Evolutionary conservation across 305 asterid genomes (phyloP).

Genomic region (Euphrasia arctica): DNA sequence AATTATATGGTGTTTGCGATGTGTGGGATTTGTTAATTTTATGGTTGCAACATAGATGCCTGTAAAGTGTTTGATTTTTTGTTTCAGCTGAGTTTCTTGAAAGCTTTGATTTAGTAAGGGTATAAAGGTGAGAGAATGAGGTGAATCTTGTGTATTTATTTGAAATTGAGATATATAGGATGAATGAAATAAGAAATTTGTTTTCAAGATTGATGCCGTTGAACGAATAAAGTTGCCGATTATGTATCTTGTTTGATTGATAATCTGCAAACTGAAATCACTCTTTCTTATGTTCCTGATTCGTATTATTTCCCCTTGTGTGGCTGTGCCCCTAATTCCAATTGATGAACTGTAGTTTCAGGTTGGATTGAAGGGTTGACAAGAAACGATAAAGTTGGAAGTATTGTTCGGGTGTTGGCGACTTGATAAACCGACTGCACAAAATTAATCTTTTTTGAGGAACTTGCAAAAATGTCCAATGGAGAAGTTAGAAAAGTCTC

Average conservation of each 20-base stretch:
- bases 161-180: background rate
- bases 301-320: background rate
- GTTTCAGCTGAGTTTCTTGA: background rate
- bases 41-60: background rate
- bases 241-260: slow-evolving; percentile 4
- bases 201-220: background rate
- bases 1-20: slow-evolving; percentile 3
- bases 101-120: background rate
- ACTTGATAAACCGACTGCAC: slow-evolving; percentile 18
- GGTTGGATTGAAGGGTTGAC: slow-evolving; percentile 20
- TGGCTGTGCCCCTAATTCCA: background rate
- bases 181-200: background rate
- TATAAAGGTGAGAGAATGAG: slow-evolving; percentile 8
- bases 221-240: background rate
- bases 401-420: slow-evolving; percentile 16
- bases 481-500: slow-evolving; percentile 35
- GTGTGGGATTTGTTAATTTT: slow-evolving; percentile 5
- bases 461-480: slow-evolving; percentile 30
- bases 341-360: slow-evolving; percentile 19
- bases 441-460: slow-evolving; percentile 16
- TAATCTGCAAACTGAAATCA: background rate
- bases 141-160: background rate
- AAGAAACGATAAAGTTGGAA: slow-evolving; percentile 3
- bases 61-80: slow-evolving; percentile 17
- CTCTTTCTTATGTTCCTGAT: background rate